phyloP scores from a whole-genome alignment of 1,284 basidiomycete species.

The Boletellus deceptivus region DNA sequence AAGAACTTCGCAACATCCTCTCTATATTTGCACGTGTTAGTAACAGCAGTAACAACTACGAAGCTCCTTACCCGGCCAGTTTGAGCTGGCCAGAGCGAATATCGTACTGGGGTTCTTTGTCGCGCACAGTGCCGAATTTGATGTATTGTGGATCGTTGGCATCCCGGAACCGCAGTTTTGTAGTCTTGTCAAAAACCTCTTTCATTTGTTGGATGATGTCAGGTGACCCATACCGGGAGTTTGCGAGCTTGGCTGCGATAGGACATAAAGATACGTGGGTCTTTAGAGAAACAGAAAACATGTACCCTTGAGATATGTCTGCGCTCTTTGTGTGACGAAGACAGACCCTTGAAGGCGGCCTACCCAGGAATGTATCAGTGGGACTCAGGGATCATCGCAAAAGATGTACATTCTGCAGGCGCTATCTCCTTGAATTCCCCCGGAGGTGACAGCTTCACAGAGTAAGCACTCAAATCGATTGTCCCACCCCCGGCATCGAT shows the following conservation, averaged over 20 bases:
- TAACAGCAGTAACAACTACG: background rate
- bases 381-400: background rate
- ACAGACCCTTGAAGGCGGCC: slow-evolving; percentile 36
- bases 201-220: slow-evolving; percentile 46
- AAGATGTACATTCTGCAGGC: slow-evolving; percentile 37
- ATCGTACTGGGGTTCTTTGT: slow-evolving; percentile 43
- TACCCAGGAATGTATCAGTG: background rate
- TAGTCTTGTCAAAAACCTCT: slow-evolving; percentile 48
- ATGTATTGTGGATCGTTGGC: slow-evolving; percentile 44
- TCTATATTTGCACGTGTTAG: slow-evolving; percentile 18
- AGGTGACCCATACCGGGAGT: slow-evolving; percentile 27
- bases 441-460: slow-evolving; percentile 26
- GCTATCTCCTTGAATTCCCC: slow-evolving; percentile 38
- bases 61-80: slow-evolving; percentile 37
- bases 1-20: slow-evolving; percentile 43
- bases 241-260: slow-evolving; percentile 32
- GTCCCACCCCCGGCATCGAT: slow-evolving; percentile 60
- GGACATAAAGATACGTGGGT: slow-evolving; percentile 13
- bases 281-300: background rate
- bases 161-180: slow-evolving; percentile 47
- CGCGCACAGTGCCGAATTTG: slow-evolving; percentile 46
- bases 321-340: slow-evolving; percentile 44
- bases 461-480: slow-evolving; percentile 53
- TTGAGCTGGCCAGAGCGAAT: slow-evolving; percentile 48
- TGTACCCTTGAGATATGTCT: slow-evolving; percentile 34